phyloP scores from a whole-genome alignment of 2,329 filamentous ascomycete genomes.

The Bimuria novae-zelandiae region DNA sequence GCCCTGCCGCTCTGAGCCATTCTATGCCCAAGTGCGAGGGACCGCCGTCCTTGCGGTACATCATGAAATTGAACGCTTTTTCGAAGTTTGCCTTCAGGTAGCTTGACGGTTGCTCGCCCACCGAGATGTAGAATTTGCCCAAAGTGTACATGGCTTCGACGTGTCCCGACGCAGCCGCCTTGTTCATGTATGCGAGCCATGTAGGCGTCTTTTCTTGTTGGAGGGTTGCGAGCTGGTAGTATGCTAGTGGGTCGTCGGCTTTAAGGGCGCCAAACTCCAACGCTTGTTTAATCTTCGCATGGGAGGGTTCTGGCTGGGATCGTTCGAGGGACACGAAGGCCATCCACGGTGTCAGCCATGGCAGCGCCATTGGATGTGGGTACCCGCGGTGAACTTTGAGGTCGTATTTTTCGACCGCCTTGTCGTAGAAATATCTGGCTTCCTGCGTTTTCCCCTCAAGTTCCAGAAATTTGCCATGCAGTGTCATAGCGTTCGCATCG shows the following conservation, averaged over 20 bases:
- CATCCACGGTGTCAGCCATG: constrained; percentile 38
- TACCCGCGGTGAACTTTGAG: constrained; percentile 19
- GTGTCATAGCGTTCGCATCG: constrained; percentile 31
- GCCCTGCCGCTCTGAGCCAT: constrained; percentile 38
- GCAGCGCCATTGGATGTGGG: constrained; percentile 30
- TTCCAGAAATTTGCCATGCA: constrained; percentile 39
- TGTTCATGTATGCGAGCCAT: constrained; percentile 52
- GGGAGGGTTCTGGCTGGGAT: constrained; percentile 19
- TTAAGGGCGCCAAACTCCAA: constrained; percentile 44
- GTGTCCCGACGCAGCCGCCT: constrained; percentile 50
- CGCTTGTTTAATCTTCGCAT: constrained; percentile 31
- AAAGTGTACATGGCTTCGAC: constrained; percentile 45
- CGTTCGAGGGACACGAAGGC: constrained; percentile 32
- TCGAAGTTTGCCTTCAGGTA: constrained; percentile 17
- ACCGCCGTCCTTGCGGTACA: constrained; percentile 23
- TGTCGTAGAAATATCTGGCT: constrained; percentile 28
- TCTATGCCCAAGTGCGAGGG: constrained; percentile 28
- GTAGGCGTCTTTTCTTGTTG: constrained; percentile 30
- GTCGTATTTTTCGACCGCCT: constrained; percentile 25
- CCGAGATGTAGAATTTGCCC: constrained; percentile 47
- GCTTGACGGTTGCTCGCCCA: constrained; percentile 26
- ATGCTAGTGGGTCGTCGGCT: constrained; percentile 51
- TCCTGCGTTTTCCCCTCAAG: constrained; percentile 24
- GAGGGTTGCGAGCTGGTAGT: constrained; percentile 42
- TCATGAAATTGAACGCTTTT: constrained; percentile 30